Conservation (phyloP, 2,329 filamentous ascomycete species). For the Phyllosticta paracitricarpa region DNA sequence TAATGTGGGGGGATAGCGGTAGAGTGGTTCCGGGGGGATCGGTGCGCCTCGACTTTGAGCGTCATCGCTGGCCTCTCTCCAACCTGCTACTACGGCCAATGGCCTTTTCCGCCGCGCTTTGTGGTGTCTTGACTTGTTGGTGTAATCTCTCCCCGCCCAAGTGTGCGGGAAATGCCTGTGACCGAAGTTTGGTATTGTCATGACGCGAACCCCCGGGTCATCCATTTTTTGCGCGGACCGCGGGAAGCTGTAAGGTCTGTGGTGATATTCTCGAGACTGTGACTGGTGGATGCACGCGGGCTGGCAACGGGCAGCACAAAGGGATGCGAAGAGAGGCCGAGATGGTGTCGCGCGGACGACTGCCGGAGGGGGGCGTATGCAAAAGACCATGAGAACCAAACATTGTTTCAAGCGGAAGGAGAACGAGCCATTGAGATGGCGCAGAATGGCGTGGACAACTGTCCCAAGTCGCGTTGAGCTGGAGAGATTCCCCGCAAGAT, state of each 20-base stretch:
- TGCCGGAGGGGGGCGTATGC: conserved; percentile 45
- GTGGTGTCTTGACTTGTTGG: conserved; percentile 11
- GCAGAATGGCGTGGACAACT: not conserved
- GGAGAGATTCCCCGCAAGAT: not conserved
- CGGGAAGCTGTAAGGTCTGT: conserved; percentile 13
- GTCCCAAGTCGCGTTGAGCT: not conserved
- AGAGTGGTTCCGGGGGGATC: not conserved
- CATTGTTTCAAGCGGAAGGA: conserved; percentile 41
- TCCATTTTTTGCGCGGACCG: conserved; percentile 32
- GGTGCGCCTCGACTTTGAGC: not conserved
- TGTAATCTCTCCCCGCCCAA: conserved; percentile 13
- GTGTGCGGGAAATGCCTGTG: conserved; percentile 35
- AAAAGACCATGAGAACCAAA: conserved; percentile 54
- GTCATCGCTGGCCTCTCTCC: conserved; percentile 11
- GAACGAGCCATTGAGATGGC: conserved; percentile 1
- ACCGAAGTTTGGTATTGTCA: conserved; percentile 44
- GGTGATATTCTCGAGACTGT: conserved; percentile 15
- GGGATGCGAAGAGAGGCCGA: conserved; percentile 22
- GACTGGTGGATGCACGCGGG: not conserved
- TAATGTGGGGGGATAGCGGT: not conserved
- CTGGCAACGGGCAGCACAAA: conserved; percentile 18
- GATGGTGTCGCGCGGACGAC: conserved; percentile 36
- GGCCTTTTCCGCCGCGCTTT: conserved; percentile 16
- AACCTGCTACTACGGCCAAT: conserved; percentile 4
- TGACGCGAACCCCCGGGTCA: conserved; percentile 43